These are phyloP conservation scores for Ceratobasidium papillatum DNA, from an alignment of 1,284 basidiomycete genomes.

Conservation along the genomic window DNA sequence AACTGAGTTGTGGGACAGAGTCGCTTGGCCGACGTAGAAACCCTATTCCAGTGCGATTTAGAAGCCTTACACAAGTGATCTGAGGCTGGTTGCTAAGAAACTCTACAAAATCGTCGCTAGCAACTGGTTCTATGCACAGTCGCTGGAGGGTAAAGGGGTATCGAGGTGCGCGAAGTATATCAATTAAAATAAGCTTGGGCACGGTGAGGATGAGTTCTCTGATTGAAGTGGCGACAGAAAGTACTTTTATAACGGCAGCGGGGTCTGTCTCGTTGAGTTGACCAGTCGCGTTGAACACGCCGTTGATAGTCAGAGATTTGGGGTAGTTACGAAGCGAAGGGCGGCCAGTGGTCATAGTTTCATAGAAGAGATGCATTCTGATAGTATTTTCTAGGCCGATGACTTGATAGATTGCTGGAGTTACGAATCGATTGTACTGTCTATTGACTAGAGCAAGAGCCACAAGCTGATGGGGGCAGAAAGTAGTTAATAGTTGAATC, in stretches of 20 bases:
- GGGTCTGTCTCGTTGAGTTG: neutral
- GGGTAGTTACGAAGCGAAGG: neutral
- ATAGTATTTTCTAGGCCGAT: neutral
- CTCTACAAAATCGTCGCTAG: neutral
- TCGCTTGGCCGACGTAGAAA: neutral
- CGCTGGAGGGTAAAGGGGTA: neutral
- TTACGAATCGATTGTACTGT: neutral
- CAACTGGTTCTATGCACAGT: neutral
- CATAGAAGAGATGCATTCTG: neutral
- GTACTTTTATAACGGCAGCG: neutral
- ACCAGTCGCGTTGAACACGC: neutral
- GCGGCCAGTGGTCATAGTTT: neutral
- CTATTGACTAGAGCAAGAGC: neutral
- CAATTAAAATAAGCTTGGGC: neutral
- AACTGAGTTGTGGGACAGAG: neutral
- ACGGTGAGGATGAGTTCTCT: neutral
- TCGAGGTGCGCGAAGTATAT: neutral
- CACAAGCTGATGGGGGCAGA: neutral
- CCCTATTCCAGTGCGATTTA: neutral
- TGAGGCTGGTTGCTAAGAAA: neutral
- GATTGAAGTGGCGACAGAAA: neutral
- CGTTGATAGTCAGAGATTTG: neutral
- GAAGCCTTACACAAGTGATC: neutral
- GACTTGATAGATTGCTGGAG: neutral
- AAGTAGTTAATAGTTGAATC: neutral